Conservation (phyloP, 1,139 yeast genomes). For the Meyerozyma guilliermondii region DNA sequence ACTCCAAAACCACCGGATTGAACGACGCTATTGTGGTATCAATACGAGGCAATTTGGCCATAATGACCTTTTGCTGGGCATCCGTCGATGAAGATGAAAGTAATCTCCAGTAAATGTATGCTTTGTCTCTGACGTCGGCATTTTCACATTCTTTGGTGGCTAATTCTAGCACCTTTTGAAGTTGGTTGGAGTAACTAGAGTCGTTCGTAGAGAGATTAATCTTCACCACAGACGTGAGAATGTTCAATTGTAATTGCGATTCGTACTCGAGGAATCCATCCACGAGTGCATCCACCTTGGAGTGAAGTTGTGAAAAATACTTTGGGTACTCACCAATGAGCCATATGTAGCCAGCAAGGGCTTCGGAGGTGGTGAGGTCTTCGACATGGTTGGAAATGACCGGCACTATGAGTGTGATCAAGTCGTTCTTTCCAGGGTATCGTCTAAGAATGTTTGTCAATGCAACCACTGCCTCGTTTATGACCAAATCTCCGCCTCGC, state of each 20-base stretch:
- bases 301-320: conserved; percentile 52
- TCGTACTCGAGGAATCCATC: conserved; percentile 69
- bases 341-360: conserved; percentile 81
- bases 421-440: conserved; percentile 58
- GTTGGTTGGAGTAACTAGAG: conserved; percentile 32
- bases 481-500: conserved; percentile 66
- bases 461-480: conserved; percentile 76
- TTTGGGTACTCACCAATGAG: conserved; percentile 83
- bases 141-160: conserved; percentile 82
- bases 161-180: conserved; percentile 69
- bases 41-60: conserved; percentile 65
- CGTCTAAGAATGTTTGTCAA: conserved; percentile 77
- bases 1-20: conserved; percentile 63
- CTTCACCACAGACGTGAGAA: conserved; percentile 77
- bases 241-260: conserved; percentile 67
- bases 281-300: conserved; percentile 45
- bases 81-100: conserved; percentile 52
- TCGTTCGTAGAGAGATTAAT: conserved; percentile 49
- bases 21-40: conserved; percentile 68
- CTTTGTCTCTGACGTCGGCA: conserved; percentile 91
- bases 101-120: conserved; percentile 91
- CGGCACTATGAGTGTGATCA: conserved; percentile 64
- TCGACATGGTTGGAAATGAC: conserved; percentile 58
- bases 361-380: conserved; percentile 55
- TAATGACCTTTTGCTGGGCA: conserved; percentile 45